Percentiles rank a stretch among this genome's conserved stretches.
Conservation (phyloP, 352 stramenopile genomes). For the Globisporangium polare region DNA sequence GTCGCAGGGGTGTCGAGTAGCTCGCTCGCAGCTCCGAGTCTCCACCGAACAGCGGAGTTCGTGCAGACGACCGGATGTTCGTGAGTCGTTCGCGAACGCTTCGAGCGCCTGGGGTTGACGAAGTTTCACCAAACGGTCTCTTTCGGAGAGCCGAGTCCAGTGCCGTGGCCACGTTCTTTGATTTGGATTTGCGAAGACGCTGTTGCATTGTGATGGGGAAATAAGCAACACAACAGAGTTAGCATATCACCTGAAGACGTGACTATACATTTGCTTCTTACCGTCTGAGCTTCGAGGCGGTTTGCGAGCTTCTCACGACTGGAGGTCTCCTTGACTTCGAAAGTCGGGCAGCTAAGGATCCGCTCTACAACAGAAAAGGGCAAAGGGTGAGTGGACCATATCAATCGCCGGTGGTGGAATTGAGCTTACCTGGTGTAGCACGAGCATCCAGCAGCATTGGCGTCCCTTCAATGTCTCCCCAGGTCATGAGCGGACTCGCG, state of each 20-base stretch:
- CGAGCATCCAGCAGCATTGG: slow-evolving; percentile 48
- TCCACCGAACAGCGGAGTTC: slow-evolving; percentile 32
- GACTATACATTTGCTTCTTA: no score
- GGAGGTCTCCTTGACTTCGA: slow-evolving; percentile 65
- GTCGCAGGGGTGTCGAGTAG: slow-evolving; percentile 62
- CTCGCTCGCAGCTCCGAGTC: slow-evolving; percentile 70
- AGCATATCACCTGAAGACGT: background rate
- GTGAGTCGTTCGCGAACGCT: slow-evolving; percentile 53
- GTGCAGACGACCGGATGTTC: slow-evolving; percentile 38
- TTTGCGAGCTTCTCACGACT: slow-evolving; percentile 58
- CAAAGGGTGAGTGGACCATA: background rate
- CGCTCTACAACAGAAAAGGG: slow-evolving; percentile 22
- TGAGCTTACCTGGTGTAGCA: slow-evolving; percentile 33
- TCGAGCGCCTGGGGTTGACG: slow-evolving; percentile 20
- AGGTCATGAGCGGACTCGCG: slow-evolving; percentile 80
- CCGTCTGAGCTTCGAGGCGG: slow-evolving; percentile 53
- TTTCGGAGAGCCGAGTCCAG: slow-evolving; percentile 26
- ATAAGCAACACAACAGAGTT: slow-evolving; percentile 2
- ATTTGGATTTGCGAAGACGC: slow-evolving; percentile 22
- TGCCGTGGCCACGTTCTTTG: slow-evolving; percentile 7
- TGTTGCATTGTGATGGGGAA: slow-evolving; percentile 7
- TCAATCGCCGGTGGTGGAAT: background rate
- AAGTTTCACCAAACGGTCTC: slow-evolving; percentile 16
- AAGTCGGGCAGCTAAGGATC: slow-evolving; percentile 39
- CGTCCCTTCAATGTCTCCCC: slow-evolving; percentile 81